Base-by-base conservation (phyloP, 202 grass and related monocot species). In the Schoenoplectus tabernaemontani region DNA sequence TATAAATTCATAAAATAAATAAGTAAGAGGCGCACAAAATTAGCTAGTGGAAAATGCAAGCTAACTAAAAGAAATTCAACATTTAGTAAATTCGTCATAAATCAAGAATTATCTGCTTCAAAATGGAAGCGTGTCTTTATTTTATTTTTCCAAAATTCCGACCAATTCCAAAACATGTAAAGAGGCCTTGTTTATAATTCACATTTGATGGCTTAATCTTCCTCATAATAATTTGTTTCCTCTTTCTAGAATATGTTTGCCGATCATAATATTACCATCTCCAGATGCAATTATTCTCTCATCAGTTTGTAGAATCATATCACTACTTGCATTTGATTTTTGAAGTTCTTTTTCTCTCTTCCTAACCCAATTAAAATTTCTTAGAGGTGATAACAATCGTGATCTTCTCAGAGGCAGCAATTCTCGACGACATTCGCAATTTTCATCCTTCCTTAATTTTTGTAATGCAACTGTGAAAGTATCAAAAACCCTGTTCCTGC, bases 391-490 rank as follows among this genome's bases (percentile, higher is more conserved):
- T 43, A 97, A 58, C 4, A 88, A 97, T 86, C 88, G 84, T 22
- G 88, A 70, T 22, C 93, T 85, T 20, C 83, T 87, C 9, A 77
- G 63, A 61, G 10, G 75, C 24, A 50, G 59, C 1, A 26, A 19
- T 12, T 46, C 80, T 83, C 57, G 7, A 17, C 19, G 38, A 23
- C 73, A 17, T 44, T 24, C 42, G 1, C 20, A 20, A 2, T 3
- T 63, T 7, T 87, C 77, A 11, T 93, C 88, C 68, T 73, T 72
- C 80, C 88, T 82, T 54, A 96, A 85, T 85, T 91, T 96, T 60
- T 89, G 86, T 24, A 93, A 76, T 26, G 90, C 93, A 17, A 78
- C 87, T 16, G 57, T 78, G 88, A 97, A 97, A 16, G 90, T 90
- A 86, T 93, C 93, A 74, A 87, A 85, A 1, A 81, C 88, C 65